Base-by-base conservation (phyloP, 345 rosid genomes). In the Gynandropsis gynandra region DNA sequence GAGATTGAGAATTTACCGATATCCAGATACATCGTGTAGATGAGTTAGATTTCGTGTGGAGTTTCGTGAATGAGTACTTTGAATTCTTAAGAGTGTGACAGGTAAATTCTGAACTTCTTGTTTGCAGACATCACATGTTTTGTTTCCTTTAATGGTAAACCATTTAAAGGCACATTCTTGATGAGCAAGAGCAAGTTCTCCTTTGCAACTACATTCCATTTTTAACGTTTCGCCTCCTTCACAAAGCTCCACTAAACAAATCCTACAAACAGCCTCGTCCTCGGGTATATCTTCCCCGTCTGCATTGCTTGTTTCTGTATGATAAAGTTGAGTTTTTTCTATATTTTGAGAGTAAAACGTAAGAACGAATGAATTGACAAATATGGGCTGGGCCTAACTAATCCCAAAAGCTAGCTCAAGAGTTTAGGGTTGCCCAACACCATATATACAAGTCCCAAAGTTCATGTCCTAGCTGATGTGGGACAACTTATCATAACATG, bases 141-240 rank as follows among this genome's bases (percentile, higher is more conserved):
- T 87, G 79, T 80, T 90, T 32, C 96, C 96, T 69, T 87, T 90
- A 65, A 84, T 87, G 45, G 83, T 82, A 50, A 87, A 90, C 98
- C 98, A 90, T 74, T 90, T 90, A 12, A 87, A 65, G 42, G 96
- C 96, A 68, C 98, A 90, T 36, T 84, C 96, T 72, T 73, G 76
- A 69, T 87, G 98, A 9, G 96, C 96, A 55, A 90, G 70, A 62
- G 96, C 95, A 29, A 90, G 96, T 62, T 90, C 96, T 0, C 98
- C 98, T 82, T 84, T 90, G 79, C 96, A 90, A 71, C 95, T 90
- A 78, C 96, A 90, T 63, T 90, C 98, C 92, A 90, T 83, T 81
- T 87, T 83, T 19, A 90, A 68, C 9, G 98, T 90, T 72, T 90
- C 95, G 3, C 98, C 98, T 21, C 92, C 95, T 84, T 90, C 96